Evolutionary conservation across 768 basidiomycete species (phyloP), one percentile per base, ranked within the genome.

Genomic region (Boletus bicolor): DNA sequence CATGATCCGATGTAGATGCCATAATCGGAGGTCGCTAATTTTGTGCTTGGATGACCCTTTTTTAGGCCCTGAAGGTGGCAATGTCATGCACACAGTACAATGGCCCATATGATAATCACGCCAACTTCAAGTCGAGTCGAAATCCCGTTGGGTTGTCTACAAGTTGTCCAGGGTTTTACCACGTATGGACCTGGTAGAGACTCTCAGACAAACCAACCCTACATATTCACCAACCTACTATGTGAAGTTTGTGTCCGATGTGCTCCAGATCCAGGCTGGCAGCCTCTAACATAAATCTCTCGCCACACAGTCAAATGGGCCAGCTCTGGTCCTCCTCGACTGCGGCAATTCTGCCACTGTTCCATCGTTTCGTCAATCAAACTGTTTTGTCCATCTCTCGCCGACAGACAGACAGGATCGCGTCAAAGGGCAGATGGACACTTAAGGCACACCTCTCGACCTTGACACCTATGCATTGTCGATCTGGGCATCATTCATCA

Each of bases 391-490:
- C 42, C 51, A 42, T n/a, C 35, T 42, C 39, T 14, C 8, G 26
- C 41, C 6, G 26, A 14, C 42, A 11, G 43, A 32, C 17, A n/a
- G 19, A 6, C 32, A 17, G n/a, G 43, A 55, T 46, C 38, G 43
- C 19, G 39, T 44, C 35, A 48, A 15, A 46, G 49, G 35, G 55
- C 26, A 21, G 30, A 24, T 28, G 6, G 11, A 10, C 30, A 19
- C 19, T 19, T 19, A 19, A 19, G 19, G 19, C 19, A 19, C 19
- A 39, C 26, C 42, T 47, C 30, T 39, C 19, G 10, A 45, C 61
- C 58, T 55, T 49, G 32, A 64, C 43, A 43, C 32, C 21, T 32
- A 42, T 17, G 30, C 65, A 51, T 57, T 57, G 54, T 47, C 17
- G 43, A 51, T 44, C 56, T 17, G 17, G 47, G 10, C 37, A 36